phyloP scores from a whole-genome alignment of 2,329 filamentous ascomycete species.

The Leptoxyphium fumago region DNA sequence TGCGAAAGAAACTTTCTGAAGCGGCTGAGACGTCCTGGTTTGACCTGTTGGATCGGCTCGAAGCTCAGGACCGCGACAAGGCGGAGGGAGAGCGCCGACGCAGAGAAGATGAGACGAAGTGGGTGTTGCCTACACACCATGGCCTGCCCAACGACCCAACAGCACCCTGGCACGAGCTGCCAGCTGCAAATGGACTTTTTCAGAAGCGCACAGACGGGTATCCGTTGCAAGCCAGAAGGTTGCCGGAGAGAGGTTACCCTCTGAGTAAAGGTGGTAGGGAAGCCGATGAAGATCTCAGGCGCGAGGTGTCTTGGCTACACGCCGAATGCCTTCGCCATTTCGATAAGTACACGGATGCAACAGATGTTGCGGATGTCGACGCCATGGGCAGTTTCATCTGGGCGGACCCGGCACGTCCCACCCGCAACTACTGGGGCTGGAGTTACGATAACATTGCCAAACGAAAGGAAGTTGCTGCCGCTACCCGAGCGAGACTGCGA shows the following conservation, averaged over 20 bases:
- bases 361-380: slow-evolving; percentile 17
- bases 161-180: slow-evolving; percentile 18
- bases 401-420: slow-evolving; percentile 15
- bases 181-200: slow-evolving; percentile 17
- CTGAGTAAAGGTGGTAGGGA: slow-evolving; percentile 6
- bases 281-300: slow-evolving; percentile 8
- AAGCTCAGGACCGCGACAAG: slow-evolving; percentile 1
- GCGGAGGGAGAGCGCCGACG: slow-evolving; percentile 3
- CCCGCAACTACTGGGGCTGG: slow-evolving; percentile 19
- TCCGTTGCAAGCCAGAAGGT: slow-evolving; percentile 12
- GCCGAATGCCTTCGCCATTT: slow-evolving; percentile 12
- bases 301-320: slow-evolving; percentile 11
- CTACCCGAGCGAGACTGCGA: neutral
- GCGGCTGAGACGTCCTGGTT: slow-evolving; percentile 1
- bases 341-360: slow-evolving; percentile 13
- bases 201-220: slow-evolving; percentile 15
- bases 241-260: slow-evolving; percentile 14
- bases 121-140: slow-evolving; percentile 12
- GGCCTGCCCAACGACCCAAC: slow-evolving; percentile 12
- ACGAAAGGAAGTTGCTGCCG: slow-evolving; percentile 7
- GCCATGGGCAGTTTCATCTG: slow-evolving; percentile 18
- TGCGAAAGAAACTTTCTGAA: neutral
- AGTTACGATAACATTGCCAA: slow-evolving; percentile 11
- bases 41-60: slow-evolving; percentile 2
- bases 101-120: slow-evolving; percentile 4